Conservation (phyloP, 768 basidiomycete genomes). For the Postia placenta region DNA sequence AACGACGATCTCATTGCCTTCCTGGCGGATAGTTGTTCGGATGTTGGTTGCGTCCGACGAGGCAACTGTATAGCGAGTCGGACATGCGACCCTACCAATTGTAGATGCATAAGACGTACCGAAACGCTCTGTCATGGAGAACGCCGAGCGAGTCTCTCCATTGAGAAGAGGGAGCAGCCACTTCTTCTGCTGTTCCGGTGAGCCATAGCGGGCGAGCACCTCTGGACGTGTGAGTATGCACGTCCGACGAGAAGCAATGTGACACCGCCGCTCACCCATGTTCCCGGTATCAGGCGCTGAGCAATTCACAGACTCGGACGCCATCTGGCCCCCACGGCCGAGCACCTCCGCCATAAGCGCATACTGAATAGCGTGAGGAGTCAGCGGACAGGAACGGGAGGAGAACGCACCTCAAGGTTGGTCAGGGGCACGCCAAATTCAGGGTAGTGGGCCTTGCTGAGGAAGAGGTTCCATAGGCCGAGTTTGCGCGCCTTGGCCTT, state of each 20-base stretch:
- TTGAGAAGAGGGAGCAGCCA: constrained; percentile 87
- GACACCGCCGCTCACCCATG: constrained; percentile 61
- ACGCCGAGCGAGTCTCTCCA: constrained; percentile 90
- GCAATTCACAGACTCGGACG: constrained; percentile 87
- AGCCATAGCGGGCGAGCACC: constrained; percentile 95
- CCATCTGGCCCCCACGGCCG: constrained; percentile 76
- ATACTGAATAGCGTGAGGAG: constrained; percentile 47
- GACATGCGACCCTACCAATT: constrained; percentile 4
- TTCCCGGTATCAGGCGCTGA: constrained; percentile 97
- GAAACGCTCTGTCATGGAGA: constrained; percentile 95
- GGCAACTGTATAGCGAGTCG: constrained; percentile 50
- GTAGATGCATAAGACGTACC: constrained; percentile 37
- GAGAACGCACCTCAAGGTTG: constrained; percentile 75
- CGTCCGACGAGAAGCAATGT: neutral
- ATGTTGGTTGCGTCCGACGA: constrained; percentile 97
- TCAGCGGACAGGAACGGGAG: neutral
- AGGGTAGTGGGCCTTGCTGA: constrained; percentile 92
- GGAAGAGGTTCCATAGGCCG: constrained; percentile 96
- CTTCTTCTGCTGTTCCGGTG: constrained; percentile 80
- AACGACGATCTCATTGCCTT: constrained; percentile 85
- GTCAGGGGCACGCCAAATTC: constrained; percentile 83
- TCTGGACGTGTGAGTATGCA: no score
- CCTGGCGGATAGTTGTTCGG: constrained; percentile 75
- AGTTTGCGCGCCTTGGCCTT: constrained; percentile 82
- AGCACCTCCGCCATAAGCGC: constrained; percentile 96